These are phyloP conservation scores for Pseudevernia furfuracea DNA, from an alignment of 495 filamentous ascomycete species.

Conservation along the genomic window DNA sequence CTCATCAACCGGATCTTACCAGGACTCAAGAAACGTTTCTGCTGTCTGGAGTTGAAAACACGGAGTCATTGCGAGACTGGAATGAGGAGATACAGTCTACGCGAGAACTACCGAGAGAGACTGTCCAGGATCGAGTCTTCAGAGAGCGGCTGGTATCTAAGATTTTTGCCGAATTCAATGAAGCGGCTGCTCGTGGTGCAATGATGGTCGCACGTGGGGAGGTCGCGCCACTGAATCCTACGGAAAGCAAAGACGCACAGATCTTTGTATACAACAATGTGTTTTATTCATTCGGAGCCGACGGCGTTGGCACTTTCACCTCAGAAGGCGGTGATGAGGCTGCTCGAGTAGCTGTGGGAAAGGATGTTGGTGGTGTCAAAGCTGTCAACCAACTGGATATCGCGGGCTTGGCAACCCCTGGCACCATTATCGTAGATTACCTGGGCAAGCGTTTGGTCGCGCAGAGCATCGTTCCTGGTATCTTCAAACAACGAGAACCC, in stretches of 20 bases:
- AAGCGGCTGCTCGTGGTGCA: constrained; percentile 89
- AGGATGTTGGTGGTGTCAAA: constrained; percentile 90
- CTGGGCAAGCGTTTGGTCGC: constrained; percentile 94
- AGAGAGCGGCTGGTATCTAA: constrained; percentile 88
- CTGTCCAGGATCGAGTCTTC: constrained; percentile 93
- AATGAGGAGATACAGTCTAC: constrained; percentile 99
- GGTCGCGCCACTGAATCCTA: constrained; percentile 93
- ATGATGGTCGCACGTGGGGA: constrained; percentile 88
- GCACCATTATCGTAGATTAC: constrained; percentile 95
- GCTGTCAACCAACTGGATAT: constrained; percentile 96
- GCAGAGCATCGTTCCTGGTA: constrained; percentile 96
- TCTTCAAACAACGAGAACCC: constrained; percentile 96
- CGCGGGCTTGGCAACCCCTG: constrained; percentile 84
- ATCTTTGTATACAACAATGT: constrained; percentile 99
- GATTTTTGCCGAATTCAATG: constrained; percentile 94
- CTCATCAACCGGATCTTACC: constrained; percentile 75
- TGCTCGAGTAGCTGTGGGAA: constrained; percentile 89
- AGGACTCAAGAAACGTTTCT: constrained; percentile 90
- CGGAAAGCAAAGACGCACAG: constrained; percentile 84
- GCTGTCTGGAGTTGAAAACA: constrained; percentile 80
- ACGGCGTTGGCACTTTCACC: constrained; percentile 95
- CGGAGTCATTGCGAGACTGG: constrained; percentile 93
- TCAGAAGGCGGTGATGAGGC: constrained; percentile 96
- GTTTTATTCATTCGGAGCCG: constrained; percentile 97
- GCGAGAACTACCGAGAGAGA: constrained; percentile 83